Base-by-base conservation (phyloP, 2,329 filamentous ascomycete genomes). In the Periconia digitata region DNA sequence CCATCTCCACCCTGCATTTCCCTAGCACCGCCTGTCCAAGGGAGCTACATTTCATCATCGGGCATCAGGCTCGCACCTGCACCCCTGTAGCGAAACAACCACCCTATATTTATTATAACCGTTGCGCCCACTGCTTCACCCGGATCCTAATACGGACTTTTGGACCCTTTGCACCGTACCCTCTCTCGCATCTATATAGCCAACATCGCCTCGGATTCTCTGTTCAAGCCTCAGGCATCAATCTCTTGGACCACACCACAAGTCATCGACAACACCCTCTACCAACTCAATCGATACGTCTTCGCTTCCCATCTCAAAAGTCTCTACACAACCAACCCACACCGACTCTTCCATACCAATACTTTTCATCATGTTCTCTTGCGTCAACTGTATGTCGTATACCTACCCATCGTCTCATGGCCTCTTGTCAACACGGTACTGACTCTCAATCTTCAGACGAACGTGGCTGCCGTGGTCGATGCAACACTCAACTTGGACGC, bases 381-480 rank as follows among this genome's bases (percentile, higher is more conserved):
- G 71, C 57, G 65, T 67, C 64, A 74, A 74, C 66, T 74, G 37
- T 39, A 39, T 5, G 37, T 39, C 37, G 10, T 17, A 6, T 21
- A 3, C n/a, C 4, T 3, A n/a, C n/a, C 34, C 15, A 13, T n/a
- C n/a, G 4, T 32, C 27, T 32, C 12, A 5, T 13, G 8, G 3
- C 18, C 21, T 8, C 8, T 22, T 8, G 10, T 39, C 13, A 20
- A 13, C 16, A 20, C 13, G 18, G 21, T 20, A 39, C 37, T 39
- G 17, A 39, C 20, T 20, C 21, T 10, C n/a, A n/a, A n/a, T 22
- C 13, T 10, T 15, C 17, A 39, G 37, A 74, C 67, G 71, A 74
- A 53, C 70, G 71, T 23, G 71, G 71, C 57, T 74, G 71, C 69
- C 68, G 71, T 39, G 71, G 71, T 45, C 71, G 71, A 47, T 72